Conservation (phyloP, 441 rosid genomes). For the Populus hybrid region DNA sequence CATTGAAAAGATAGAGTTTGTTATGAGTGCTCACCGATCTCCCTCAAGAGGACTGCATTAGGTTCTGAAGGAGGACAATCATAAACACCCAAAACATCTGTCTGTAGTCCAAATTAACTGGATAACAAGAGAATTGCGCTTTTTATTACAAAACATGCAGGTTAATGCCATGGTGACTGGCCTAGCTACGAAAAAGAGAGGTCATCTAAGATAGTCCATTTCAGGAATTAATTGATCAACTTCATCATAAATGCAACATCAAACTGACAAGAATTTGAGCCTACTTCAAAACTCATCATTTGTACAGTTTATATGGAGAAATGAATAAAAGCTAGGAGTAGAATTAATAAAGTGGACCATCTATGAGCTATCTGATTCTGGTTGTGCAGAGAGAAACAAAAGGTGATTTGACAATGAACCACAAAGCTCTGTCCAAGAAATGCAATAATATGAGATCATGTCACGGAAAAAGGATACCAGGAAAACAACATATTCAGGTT, state of each 20-base stretch:
- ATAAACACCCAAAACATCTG: constrained; percentile 89
- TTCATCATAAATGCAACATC: not conserved
- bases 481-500: constrained; percentile 83
- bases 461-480: constrained; percentile 68
- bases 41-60: constrained; percentile 68
- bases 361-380: not conserved
- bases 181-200: not conserved
- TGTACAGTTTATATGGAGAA: not conserved
- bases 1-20: not conserved
- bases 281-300: not conserved
- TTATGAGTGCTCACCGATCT: constrained; percentile 59
- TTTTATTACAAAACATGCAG: not conserved
- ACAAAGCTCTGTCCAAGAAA: not conserved
- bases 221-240: not conserved
- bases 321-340: not conserved
- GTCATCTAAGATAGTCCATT: not conserved
- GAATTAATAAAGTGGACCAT: not conserved
- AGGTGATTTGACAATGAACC: not conserved
- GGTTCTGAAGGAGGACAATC: constrained; percentile 85
- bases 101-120: constrained; percentile 49
- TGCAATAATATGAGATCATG: not conserved
- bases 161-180: not conserved
- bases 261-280: not conserved
- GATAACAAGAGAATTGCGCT: constrained; percentile 31
- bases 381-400: not conserved